Conservation (phyloP, 1,139 yeast species). For the Candida sp. region DNA sequence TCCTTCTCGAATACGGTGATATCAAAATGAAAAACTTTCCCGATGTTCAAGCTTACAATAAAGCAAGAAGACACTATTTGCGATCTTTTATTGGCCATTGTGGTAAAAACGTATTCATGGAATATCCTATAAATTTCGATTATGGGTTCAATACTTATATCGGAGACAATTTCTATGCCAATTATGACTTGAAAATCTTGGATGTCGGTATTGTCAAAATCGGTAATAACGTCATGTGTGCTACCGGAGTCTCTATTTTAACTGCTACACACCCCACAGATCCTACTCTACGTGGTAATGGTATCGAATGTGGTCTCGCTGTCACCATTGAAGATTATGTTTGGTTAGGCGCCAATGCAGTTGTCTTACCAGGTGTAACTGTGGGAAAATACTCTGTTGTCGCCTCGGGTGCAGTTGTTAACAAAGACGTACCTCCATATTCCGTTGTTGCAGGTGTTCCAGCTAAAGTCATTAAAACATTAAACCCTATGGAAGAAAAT, state of each 20-base stretch:
- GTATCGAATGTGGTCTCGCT: slow-evolving; percentile 53
- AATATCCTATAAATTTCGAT: slow-evolving; percentile 55
- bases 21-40: slow-evolving; percentile 38
- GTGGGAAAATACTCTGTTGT: slow-evolving; percentile 62
- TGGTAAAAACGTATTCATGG: slow-evolving; percentile 37
- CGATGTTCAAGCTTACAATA: slow-evolving; percentile 13
- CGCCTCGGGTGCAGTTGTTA: slow-evolving; percentile 68
- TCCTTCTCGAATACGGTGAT: slow-evolving; percentile 29
- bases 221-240: slow-evolving; percentile 59
- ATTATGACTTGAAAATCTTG: slow-evolving; percentile 54
- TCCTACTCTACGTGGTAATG: slow-evolving; percentile 39
- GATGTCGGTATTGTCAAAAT: slow-evolving; percentile 62
- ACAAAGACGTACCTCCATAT: slow-evolving; percentile 49
- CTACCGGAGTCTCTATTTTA: slow-evolving; percentile 59
- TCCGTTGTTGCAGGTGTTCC: slow-evolving; percentile 62
- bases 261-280: slow-evolving; percentile 67
- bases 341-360: slow-evolving; percentile 61
- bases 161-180: slow-evolving; percentile 51
- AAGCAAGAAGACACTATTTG: slow-evolving; percentile 35
- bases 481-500: slow-evolving; percentile 14
- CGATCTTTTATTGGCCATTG: slow-evolving; percentile 43
- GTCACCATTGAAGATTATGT: slow-evolving; percentile 59
- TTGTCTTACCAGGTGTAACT: slow-evolving; percentile 62
- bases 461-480: slow-evolving; percentile 42
- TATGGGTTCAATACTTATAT: slow-evolving; percentile 53